These are phyloP conservation scores for Penicillium sp. DNA, from an alignment of 2,329 filamentous ascomycete genomes.

Conservation along the genomic window DNA sequence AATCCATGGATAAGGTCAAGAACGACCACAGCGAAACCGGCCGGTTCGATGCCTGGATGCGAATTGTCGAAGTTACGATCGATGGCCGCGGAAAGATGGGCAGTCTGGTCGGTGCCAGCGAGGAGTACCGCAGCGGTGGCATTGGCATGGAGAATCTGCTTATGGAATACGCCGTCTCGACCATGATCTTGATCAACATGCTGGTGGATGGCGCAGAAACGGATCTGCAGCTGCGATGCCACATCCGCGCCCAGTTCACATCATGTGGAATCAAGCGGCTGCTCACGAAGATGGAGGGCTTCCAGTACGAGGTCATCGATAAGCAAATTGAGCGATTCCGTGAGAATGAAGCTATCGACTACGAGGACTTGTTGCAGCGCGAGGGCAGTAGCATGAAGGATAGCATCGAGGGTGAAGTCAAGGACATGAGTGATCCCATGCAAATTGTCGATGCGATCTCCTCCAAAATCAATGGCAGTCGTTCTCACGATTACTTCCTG, in stretches of 20 bases:
- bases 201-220: constrained; percentile 86
- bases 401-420: constrained; percentile 79
- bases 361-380: constrained; percentile 91
- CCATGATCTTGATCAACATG: constrained; percentile 94
- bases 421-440: constrained; percentile 86
- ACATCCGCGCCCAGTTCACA: constrained; percentile 94
- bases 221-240: constrained; percentile 87
- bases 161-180: constrained; percentile 98
- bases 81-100: constrained; percentile 99
- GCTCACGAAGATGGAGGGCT: constrained; percentile 93
- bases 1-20: constrained; percentile 91
- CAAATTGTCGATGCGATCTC: constrained; percentile 96
- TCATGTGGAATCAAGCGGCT: constrained; percentile 94
- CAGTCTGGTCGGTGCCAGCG: constrained; percentile 92
- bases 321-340: constrained; percentile 96
- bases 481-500: constrained; percentile 92
- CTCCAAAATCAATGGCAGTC: constrained; percentile 76
- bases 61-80: constrained; percentile 93
- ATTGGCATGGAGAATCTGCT: constrained; percentile 98
- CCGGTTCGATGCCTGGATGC: constrained; percentile 98
- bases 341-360: constrained; percentile 94
- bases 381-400: constrained; percentile 92
- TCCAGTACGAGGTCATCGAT: constrained; percentile 97
- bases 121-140: constrained; percentile 91
- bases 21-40: constrained; percentile 86